A percentile compares a stretch with the other conserved stretches of the same genome.
These are phyloP conservation scores for Exobasidium cylindrosporum DNA, from an alignment of 1,284 basidiomycete species.

Conservation along the genomic window DNA sequence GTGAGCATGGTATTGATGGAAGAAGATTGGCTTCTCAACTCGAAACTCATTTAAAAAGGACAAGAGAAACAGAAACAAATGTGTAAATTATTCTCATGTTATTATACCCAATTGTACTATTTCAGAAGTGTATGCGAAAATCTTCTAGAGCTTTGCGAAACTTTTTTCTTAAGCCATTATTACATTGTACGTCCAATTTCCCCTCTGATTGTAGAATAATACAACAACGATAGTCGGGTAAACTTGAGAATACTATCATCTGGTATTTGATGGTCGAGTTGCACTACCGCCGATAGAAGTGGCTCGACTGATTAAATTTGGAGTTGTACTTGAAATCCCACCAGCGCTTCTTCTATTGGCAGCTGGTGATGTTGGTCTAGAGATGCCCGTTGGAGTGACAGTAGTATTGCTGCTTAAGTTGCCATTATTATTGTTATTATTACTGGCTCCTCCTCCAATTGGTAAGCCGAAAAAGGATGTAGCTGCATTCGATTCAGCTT, in stretches of 20 bases:
- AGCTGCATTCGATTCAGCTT: neutral
- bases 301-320: neutral
- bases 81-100: no score
- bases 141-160: no score
- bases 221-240: no score
- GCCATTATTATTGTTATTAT: neutral
- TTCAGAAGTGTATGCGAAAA: no score
- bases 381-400: neutral
- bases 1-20: neutral
- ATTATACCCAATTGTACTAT: no score
- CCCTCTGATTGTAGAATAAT: no score
- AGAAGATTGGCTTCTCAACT: neutral
- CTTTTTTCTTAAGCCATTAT: no score
- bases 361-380: conserved; percentile 3
- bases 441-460: neutral
- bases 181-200: no score
- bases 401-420: neutral
- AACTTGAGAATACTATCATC: no score
- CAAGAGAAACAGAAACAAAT: neutral
- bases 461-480: conserved; percentile 8
- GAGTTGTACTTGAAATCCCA: neutral
- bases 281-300: neutral
- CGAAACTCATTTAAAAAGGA: neutral
- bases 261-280: neutral
- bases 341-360: neutral